Evolutionary conservation across 805 yeast species (phyloP).

Genomic region (Starmerella stigmatis): DNA sequence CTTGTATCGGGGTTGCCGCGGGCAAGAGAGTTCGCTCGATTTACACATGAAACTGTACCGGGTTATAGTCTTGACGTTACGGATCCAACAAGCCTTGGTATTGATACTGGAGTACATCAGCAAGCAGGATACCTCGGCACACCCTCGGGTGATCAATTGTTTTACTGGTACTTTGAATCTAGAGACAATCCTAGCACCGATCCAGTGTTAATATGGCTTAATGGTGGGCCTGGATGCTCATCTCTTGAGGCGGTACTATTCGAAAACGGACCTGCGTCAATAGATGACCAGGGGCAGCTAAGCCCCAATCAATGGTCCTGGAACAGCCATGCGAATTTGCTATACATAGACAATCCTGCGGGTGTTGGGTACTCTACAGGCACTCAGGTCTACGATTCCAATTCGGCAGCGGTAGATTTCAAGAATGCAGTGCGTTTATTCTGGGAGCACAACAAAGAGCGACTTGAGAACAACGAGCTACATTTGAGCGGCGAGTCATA

Average conservation of each 20-base stretch:
- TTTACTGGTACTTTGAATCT: slow-evolving; percentile 89
- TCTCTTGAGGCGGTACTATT: slow-evolving; percentile 82
- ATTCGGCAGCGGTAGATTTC: slow-evolving; percentile 80
- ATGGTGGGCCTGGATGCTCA: slow-evolving; percentile 96
- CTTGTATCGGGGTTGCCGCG: too few species aligned
- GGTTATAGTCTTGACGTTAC: slow-evolving; percentile 13
- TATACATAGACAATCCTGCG: slow-evolving; percentile 89
- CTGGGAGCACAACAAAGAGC: slow-evolving; percentile 69
- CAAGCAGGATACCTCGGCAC: slow-evolving; percentile 65
- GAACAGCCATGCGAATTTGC: slow-evolving; percentile 83
- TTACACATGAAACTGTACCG: slow-evolving; percentile 15
- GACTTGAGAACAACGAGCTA: slow-evolving; percentile 44
- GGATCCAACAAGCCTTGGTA: slow-evolving; percentile 17
- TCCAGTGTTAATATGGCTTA: slow-evolving; percentile 83
- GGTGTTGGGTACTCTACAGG: slow-evolving; percentile 87
- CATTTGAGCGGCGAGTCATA: slow-evolving; percentile 91
- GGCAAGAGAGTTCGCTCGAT: background rate
- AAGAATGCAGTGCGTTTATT: slow-evolving; percentile 74
- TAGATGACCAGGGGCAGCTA: slow-evolving; percentile 52
- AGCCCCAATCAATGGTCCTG: slow-evolving; percentile 73
- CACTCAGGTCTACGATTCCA: slow-evolving; percentile 47
- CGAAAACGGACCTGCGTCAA: slow-evolving; percentile 81
- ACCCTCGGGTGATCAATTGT: slow-evolving; percentile 53
- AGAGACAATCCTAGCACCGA: slow-evolving; percentile 78
- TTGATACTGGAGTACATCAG: slow-evolving; percentile 50